Percentiles rank a stretch among this genome's conserved stretches.
Evolutionary conservation across 2,329 filamentous ascomycete species (phyloP).

Genomic region (Talaromyces sp.): DNA sequence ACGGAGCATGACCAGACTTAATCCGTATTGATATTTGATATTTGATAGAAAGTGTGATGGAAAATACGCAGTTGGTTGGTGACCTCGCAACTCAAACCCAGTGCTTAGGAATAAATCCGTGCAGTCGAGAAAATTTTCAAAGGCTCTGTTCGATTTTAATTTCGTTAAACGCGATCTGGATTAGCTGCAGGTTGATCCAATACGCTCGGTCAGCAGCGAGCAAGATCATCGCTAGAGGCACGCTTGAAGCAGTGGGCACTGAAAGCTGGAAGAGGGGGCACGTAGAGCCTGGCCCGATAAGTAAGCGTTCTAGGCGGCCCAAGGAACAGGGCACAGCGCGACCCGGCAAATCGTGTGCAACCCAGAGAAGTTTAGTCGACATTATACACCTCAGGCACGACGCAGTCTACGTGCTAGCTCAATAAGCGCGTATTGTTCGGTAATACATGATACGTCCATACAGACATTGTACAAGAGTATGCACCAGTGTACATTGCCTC

Average conservation of each 20-base stretch:
- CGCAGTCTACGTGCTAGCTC: not conserved
- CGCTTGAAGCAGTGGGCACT: not conserved
- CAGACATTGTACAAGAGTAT: not conserved
- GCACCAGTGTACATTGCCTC: not conserved
- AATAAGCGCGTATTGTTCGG: not conserved
- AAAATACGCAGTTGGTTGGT: not conserved
- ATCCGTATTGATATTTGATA: not conserved
- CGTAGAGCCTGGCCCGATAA: slow-evolving; percentile 10
- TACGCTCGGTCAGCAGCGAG: not conserved
- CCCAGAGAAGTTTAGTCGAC: not conserved
- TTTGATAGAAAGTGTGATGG: not conserved
- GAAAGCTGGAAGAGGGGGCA: not conserved
- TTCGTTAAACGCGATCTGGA: not conserved
- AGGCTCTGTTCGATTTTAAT: not conserved
- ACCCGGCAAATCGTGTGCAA: not conserved
- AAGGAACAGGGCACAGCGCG: slow-evolving; percentile 14
- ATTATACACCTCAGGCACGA: slow-evolving; percentile 12
- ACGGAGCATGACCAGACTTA: not conserved
- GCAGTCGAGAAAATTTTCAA: not conserved
- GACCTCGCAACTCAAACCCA: not conserved
- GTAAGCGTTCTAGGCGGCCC: slow-evolving; percentile 16
- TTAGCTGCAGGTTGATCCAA: slow-evolving; percentile 11
- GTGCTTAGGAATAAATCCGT: not conserved
- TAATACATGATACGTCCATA: not conserved
- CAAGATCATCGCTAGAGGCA: not conserved